Conservation (phyloP, 768 basidiomycete genomes). For the Hirschioporus abietinus region DNA sequence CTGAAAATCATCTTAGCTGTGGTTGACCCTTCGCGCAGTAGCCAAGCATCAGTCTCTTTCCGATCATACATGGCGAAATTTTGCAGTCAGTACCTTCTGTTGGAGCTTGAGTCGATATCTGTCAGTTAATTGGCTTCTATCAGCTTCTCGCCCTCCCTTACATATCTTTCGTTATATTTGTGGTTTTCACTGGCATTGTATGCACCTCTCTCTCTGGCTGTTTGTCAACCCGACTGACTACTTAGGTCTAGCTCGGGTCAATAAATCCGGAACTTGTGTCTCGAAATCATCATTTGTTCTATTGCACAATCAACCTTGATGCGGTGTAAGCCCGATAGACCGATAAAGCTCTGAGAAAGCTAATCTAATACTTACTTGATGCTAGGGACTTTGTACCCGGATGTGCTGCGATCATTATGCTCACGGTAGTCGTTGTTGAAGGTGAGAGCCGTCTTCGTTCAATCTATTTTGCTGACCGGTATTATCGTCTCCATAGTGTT, state of each 20-base stretch:
- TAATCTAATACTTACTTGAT: no score
- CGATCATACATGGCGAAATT: background rate
- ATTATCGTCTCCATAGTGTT: no score
- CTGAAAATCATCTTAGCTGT: no score
- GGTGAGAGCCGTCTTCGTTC: no score
- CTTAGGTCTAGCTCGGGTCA: background rate
- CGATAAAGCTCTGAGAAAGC: no score
- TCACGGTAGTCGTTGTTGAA: background rate
- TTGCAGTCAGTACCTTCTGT: background rate
- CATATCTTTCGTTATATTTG: background rate
- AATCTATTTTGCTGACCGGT: no score
- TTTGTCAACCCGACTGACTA: background rate
- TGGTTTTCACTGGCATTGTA: background rate
- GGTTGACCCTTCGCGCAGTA: constrained; percentile 36
- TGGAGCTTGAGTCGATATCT: no score
- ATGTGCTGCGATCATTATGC: background rate
- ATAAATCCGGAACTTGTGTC: background rate
- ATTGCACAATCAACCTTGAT: background rate
- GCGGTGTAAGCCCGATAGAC: background rate
- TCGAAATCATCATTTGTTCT: background rate
- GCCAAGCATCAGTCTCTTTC: constrained; percentile 17
- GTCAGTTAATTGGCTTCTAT: no score
- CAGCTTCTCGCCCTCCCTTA: background rate
- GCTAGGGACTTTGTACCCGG: background rate
- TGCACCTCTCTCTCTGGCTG: background rate